These are phyloP conservation scores for Phaeomoniella chlamydospora DNA, from an alignment of 2,329 filamentous ascomycete species.

Conservation along the genomic window DNA sequence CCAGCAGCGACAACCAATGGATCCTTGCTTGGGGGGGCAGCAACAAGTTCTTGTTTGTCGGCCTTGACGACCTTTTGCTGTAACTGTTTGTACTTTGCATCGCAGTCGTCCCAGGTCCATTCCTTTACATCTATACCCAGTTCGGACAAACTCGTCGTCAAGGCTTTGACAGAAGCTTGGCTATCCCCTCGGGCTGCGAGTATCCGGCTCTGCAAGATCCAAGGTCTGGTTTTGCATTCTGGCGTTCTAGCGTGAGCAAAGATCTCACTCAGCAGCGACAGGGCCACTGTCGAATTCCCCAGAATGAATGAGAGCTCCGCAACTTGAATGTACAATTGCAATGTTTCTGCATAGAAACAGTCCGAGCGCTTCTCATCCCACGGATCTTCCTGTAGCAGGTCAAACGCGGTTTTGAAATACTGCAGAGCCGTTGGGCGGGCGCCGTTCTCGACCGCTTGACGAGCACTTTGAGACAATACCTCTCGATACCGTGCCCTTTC, in stretches of 20 bases:
- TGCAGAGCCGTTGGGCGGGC: conserved; percentile 68
- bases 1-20: conserved; percentile 29
- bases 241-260: conserved; percentile 56
- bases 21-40: conserved; percentile 26
- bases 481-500: conserved; percentile 55
- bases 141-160: conserved; percentile 57
- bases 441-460: conserved; percentile 65
- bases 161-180: conserved; percentile 49
- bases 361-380: conserved; percentile 61
- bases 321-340: conserved; percentile 62
- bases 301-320: conserved; percentile 76
- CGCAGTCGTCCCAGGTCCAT: conserved; percentile 61
- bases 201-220: conserved; percentile 69
- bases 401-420: conserved; percentile 65
- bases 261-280: conserved; percentile 53
- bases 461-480: conserved; percentile 65
- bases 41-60: conserved; percentile 27
- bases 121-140: conserved; percentile 54
- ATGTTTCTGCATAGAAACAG: conserved; percentile 72
- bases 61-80: conserved; percentile 45
- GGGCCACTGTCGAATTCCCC: conserved; percentile 53
- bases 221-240: conserved; percentile 71
- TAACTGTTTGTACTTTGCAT: conserved; percentile 54
- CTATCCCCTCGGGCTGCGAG: conserved; percentile 61
- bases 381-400: conserved; percentile 62